Conservation (phyloP, 2,329 filamentous ascomycete genomes). For the Fusarium camptoceras region DNA sequence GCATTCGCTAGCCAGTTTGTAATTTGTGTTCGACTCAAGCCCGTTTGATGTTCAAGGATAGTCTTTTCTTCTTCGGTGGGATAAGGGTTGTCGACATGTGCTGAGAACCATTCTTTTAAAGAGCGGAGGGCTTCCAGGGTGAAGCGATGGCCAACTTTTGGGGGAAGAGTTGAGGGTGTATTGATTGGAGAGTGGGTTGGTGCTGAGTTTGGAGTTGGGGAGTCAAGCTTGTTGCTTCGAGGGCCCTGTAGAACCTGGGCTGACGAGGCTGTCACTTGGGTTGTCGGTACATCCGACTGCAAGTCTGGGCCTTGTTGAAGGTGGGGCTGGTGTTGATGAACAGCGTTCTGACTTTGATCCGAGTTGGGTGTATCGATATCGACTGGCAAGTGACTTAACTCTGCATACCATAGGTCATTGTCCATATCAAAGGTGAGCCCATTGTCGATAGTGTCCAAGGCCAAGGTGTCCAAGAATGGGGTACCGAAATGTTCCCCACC, state of each 20-base stretch:
- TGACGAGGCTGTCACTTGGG: neutral
- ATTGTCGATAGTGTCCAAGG: neutral
- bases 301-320: neutral
- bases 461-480: neutral
- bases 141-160: slow-evolving; percentile 32
- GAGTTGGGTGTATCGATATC: neutral
- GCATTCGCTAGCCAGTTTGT: slow-evolving; percentile 91
- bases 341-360: no score
- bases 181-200: neutral
- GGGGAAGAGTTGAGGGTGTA: neutral
- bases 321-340: neutral
- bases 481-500: neutral
- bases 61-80: slow-evolving; percentile 86
- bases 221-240: neutral
- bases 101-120: slow-evolving; percentile 81
- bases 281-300: neutral
- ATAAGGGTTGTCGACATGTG: slow-evolving; percentile 81
- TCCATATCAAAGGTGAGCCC: neutral
- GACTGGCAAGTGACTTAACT: neutral
- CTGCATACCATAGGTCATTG: neutral
- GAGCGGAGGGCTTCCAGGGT: slow-evolving; percentile 51
- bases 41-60: slow-evolving; percentile 76
- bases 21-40: slow-evolving; percentile 81
- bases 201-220: neutral
- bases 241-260: neutral